Evolutionary conservation across 306 rosid genomes (phyloP).

Genomic region (Malus orientalis): DNA sequence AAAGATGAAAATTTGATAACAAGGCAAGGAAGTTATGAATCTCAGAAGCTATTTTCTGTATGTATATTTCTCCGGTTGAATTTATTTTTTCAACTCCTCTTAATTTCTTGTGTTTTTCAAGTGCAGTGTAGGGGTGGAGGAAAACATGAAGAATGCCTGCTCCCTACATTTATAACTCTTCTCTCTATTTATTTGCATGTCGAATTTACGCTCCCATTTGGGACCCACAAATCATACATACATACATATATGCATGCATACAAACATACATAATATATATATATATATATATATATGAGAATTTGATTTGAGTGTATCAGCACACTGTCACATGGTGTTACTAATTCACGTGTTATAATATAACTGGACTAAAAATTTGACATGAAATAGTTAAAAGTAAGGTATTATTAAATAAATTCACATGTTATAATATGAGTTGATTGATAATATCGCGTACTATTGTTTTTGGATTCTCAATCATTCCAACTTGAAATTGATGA

Average conservation of each 20-base stretch:
- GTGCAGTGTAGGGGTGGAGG: neutral
- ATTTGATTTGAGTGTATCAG: neutral
- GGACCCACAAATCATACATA: neutral
- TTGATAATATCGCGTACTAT: too few relatives aligned
- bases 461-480: neutral
- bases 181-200: neutral
- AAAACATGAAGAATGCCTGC: neutral
- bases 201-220: neutral
- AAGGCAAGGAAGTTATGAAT: neutral
- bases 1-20: neutral
- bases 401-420: too few relatives aligned
- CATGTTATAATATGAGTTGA: too few relatives aligned
- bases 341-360: neutral
- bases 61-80: neutral
- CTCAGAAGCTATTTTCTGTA: neutral
- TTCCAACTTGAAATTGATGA: neutral
- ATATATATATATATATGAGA: too few relatives aligned
- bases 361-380: too few relatives aligned
- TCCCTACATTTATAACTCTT: slow-evolving; percentile 6
- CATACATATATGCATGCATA: too few relatives aligned
- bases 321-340: neutral
- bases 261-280: too few relatives aligned
- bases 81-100: neutral
- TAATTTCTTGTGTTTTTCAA: neutral
- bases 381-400: too few relatives aligned